Conservation (phyloP, 2,329 filamentous ascomycete species). For the Penicillium polonicum region DNA sequence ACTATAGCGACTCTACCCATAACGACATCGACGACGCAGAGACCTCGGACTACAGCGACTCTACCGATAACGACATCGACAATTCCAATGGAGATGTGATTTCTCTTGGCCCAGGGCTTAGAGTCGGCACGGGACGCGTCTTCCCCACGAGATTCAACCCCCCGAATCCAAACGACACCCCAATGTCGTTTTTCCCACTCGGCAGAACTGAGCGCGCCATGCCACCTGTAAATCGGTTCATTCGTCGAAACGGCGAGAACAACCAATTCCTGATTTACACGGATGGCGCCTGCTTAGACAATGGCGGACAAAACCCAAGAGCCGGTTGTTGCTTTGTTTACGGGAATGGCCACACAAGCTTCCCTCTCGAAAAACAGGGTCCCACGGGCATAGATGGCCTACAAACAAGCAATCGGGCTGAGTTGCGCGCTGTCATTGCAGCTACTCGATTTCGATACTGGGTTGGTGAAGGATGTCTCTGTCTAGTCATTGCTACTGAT, state of each 20-base stretch:
- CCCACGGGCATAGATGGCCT: background rate
- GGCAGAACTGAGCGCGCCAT: too few species aligned
- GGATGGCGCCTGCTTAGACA: background rate
- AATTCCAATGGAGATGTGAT: too few species aligned
- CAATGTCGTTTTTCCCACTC: too few species aligned
- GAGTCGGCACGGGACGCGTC: too few species aligned
- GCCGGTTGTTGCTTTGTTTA: background rate
- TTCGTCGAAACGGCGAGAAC: background rate
- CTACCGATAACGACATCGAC: too few species aligned
- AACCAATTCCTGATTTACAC: background rate
- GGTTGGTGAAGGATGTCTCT: conserved; percentile 44
- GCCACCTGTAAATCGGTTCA: background rate
- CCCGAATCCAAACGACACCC: too few species aligned
- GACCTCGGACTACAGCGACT: too few species aligned
- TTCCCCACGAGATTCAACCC: too few species aligned
- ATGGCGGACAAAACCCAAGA: background rate
- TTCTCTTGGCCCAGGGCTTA: too few species aligned
- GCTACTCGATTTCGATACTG: conserved; percentile 50
- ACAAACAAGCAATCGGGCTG: conserved; percentile 55
- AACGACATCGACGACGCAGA: too few species aligned
- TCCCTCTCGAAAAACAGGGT: background rate
- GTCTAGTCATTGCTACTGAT: conserved; percentile 55
- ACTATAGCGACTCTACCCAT: too few species aligned
- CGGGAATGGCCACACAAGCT: background rate
- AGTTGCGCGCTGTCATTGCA: conserved; percentile 55